Percentiles rank a stretch among this genome's conserved stretches.
Conservation (phyloP, 352 stramenopile species). For the Pythium aphanidermatum region DNA sequence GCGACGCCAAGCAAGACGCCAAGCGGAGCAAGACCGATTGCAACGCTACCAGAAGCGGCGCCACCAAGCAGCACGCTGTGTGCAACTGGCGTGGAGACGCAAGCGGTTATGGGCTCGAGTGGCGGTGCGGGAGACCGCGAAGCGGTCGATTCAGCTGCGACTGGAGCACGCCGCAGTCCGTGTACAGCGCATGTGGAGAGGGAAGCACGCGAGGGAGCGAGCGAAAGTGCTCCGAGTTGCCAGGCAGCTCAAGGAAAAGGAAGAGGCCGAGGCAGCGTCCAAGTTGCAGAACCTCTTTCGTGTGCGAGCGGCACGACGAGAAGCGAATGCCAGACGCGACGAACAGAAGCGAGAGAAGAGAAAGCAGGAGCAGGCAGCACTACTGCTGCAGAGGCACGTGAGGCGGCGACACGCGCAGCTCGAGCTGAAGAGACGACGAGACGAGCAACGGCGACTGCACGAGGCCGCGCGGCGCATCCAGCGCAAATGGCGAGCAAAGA, state of each 20-base stretch:
- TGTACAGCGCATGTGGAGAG: constrained; percentile 79
- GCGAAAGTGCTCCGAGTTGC: constrained; percentile 22
- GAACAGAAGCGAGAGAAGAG: constrained; percentile 21
- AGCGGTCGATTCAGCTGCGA: constrained; percentile 7
- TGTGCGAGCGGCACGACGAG: constrained; percentile 33
- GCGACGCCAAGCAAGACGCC: constrained; percentile 14
- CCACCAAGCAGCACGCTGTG: constrained; percentile 21
- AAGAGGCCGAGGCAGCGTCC: constrained; percentile 42
- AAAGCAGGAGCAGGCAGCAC: constrained; percentile 36
- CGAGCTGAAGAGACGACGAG: constrained; percentile 25
- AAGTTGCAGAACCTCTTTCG: constrained; percentile 58
- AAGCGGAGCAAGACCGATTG: constrained; percentile 13
- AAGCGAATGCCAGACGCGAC: constrained; percentile 30
- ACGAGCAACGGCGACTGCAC: constrained; percentile 22
- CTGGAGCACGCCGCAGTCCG: constrained; percentile 26
- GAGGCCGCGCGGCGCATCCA: constrained; percentile 39
- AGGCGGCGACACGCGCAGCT: constrained; percentile 30
- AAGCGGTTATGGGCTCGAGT: constrained; percentile 33
- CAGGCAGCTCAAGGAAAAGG: constrained; percentile 23
- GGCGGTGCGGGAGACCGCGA: constrained; percentile 7
- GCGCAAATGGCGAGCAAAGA: constrained; percentile 43
- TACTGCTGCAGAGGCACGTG: constrained; percentile 34
- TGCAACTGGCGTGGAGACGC: constrained; percentile 43
- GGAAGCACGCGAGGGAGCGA: constrained; percentile 30
- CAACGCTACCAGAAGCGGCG: constrained; percentile 15